Conservation (phyloP, 225 moss, liverwort and hornwort species). For the Physcomitrium patens region DNA sequence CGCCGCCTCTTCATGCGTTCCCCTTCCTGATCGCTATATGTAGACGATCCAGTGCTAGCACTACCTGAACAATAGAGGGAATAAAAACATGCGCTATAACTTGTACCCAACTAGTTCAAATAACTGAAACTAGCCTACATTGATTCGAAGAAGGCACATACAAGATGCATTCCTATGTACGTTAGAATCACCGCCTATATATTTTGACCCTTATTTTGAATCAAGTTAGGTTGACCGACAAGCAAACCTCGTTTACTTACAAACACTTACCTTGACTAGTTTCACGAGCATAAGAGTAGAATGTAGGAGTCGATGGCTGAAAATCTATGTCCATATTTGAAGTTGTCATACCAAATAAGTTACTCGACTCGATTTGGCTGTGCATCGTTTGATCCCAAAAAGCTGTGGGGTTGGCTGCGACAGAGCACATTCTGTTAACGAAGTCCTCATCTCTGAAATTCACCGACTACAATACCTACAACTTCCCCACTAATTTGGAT, state of each 20-base stretch:
- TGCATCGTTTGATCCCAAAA: constrained; percentile 60
- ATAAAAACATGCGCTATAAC: constrained; percentile 2
- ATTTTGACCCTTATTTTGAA: no score
- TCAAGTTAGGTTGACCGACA: no score
- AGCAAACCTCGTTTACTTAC: no score
- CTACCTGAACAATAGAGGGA: constrained; percentile 40
- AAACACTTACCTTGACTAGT: constrained; percentile 47
- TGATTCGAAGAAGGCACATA: no score
- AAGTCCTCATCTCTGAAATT: background rate
- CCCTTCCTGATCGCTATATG: constrained; percentile 48
- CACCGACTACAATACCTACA: background rate
- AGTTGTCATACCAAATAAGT: constrained; percentile 45
- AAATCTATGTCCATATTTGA: constrained; percentile 44
- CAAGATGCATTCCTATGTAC: no score
- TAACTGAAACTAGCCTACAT: constrained; percentile 9
- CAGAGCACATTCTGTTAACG: constrained; percentile 27
- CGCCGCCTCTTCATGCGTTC: constrained; percentile 66
- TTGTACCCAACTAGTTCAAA: background rate
- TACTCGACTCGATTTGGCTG: constrained; percentile 39
- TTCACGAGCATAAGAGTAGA: constrained; percentile 44
- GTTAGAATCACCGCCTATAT: no score
- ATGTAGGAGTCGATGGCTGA: constrained; percentile 50
- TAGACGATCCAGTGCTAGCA: constrained; percentile 54
- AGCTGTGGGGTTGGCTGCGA: constrained; percentile 45
- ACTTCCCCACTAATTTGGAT: constrained; percentile 10